Evolutionary conservation across 2,329 filamentous ascomycete species (phyloP).

Genomic region (Magnaporthiopsis rhizophila): DNA sequence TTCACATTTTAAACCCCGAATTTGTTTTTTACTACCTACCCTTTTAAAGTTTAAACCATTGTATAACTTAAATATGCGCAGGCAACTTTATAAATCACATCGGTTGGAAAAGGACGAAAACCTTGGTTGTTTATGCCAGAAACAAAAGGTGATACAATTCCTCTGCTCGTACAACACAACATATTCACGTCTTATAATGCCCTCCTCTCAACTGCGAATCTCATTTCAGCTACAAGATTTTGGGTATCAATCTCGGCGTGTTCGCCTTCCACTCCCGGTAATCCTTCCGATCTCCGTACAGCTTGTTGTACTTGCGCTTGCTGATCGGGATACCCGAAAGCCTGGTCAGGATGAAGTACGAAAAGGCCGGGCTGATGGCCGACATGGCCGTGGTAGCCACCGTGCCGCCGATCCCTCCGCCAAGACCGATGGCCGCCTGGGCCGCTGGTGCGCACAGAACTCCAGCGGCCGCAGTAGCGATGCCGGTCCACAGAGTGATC

Average conservation of each 20-base stretch:
- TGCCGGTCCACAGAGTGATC: slow-evolving; percentile 59
- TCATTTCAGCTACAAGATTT: slow-evolving; percentile 31
- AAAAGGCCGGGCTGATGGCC: slow-evolving; percentile 55
- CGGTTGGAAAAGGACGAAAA: too few species aligned
- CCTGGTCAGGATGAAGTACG: slow-evolving; percentile 54
- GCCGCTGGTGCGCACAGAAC: slow-evolving; percentile 45
- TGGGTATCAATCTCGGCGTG: slow-evolving; percentile 57
- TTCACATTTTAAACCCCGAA: too few species aligned
- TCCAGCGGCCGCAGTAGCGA: slow-evolving; percentile 51
- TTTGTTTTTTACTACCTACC: too few species aligned
- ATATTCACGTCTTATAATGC: background rate
- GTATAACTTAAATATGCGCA: too few species aligned
- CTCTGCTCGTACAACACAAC: too few species aligned
- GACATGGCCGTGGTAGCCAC: slow-evolving; percentile 33
- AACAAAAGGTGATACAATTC: too few species aligned
- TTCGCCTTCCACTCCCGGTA: slow-evolving; percentile 62
- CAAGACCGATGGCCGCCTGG: slow-evolving; percentile 48
- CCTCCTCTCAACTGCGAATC: background rate
- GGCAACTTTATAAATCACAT: too few species aligned
- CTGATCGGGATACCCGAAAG: slow-evolving; percentile 58
- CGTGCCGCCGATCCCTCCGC: slow-evolving; percentile 27
- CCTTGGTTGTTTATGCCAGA: too few species aligned
- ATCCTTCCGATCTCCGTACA: slow-evolving; percentile 54
- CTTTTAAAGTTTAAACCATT: too few species aligned
- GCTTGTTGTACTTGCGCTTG: slow-evolving; percentile 60